A percentile compares a stretch with the other conserved stretches of the same genome.
Conservation (phyloP, 192 early-diverging fungal genomes). For the Umbelopsis vinacea region DNA sequence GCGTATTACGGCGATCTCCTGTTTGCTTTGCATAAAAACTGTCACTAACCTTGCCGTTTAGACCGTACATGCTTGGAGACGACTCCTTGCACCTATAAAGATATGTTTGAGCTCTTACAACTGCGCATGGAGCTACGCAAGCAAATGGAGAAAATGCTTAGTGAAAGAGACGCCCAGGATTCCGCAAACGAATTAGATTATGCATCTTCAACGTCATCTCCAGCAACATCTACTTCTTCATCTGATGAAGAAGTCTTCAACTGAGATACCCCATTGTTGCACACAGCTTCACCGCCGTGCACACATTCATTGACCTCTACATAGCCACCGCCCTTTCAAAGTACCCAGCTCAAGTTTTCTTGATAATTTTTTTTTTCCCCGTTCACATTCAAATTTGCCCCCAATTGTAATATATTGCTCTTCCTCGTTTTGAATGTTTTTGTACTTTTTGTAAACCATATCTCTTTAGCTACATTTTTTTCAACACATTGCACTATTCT, state of each 20-base stretch:
- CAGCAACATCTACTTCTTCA: conserved; percentile 18
- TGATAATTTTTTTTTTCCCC: conserved; percentile 1
- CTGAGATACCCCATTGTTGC: conserved; percentile 8
- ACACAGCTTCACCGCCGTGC: background rate
- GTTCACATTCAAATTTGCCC: background rate
- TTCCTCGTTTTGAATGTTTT: background rate
- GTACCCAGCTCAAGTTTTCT: background rate
- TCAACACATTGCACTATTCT: background rate
- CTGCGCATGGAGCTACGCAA: conserved; percentile 25
- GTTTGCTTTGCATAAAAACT: background rate
- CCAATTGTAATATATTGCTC: conserved; percentile 3
- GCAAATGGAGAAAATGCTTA: conserved; percentile 28
- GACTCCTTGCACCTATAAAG: conserved; percentile 25
- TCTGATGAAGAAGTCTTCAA: conserved; percentile 5
- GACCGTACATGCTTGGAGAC: conserved; percentile 18
- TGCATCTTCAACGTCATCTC: conserved; percentile 24
- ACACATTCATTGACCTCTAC: conserved; percentile 1
- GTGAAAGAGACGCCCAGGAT: conserved; percentile 14
- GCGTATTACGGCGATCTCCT: background rate
- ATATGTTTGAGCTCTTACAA: conserved; percentile 31
- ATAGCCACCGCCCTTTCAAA: background rate
- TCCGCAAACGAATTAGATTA: background rate
- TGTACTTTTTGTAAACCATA: conserved; percentile 5
- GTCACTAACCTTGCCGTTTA: background rate
- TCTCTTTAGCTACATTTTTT: background rate